A percentile compares a stretch with the other conserved stretches of the same genome.
Evolutionary conservation across 306 rosid genomes (phyloP).

Genomic region (Sindora glabra): DNA sequence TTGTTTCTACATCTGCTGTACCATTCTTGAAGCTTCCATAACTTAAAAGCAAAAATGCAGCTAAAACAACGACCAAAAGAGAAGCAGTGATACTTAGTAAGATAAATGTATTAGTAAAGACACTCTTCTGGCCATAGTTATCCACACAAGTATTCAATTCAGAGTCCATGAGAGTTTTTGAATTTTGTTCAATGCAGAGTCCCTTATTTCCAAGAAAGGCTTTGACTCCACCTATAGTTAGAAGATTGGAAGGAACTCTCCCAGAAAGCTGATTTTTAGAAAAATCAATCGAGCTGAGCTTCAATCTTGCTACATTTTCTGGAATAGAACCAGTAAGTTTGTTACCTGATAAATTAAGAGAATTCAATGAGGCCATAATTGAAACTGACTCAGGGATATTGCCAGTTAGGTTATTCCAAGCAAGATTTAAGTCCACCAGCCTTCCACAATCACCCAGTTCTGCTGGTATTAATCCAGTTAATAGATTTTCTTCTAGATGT

Average conservation of each 20-base stretch:
- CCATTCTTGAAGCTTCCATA: slow-evolving; percentile 39
- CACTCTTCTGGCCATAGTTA: slow-evolving; percentile 20
- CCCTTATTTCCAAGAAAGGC: slow-evolving; percentile 64
- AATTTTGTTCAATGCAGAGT: slow-evolving; percentile 57
- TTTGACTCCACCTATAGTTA: slow-evolving; percentile 60
- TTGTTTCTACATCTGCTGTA: slow-evolving; percentile 15
- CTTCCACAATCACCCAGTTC: slow-evolving; percentile 60
- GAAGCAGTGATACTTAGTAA: slow-evolving; percentile 42
- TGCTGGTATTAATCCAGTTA: slow-evolving; percentile 60
- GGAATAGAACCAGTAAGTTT: slow-evolving; percentile 68
- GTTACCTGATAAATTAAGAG: slow-evolving; percentile 68
- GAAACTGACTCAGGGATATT: slow-evolving; percentile 61
- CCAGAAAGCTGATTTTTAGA: slow-evolving; percentile 69
- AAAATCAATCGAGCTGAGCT: slow-evolving; percentile 76
- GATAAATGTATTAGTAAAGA: slow-evolving; percentile 32
- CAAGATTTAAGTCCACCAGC: slow-evolving; percentile 78
- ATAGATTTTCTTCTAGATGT: slow-evolving; percentile 63
- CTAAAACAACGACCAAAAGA: slow-evolving; percentile 34
- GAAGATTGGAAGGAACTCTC: slow-evolving; percentile 53
- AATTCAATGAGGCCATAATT: slow-evolving; percentile 64
- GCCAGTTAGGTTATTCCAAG: slow-evolving; percentile 61
- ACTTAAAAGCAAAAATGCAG: slow-evolving; percentile 40
- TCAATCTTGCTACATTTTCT: slow-evolving; percentile 47
- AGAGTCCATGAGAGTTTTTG: slow-evolving; percentile 28
- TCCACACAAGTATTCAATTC: slow-evolving; percentile 38